Percentiles rank a stretch among this genome's conserved stretches.
These are phyloP conservation scores for Aleurites moluccanus DNA, from an alignment of 441 rosid species.

Conservation along the genomic window DNA sequence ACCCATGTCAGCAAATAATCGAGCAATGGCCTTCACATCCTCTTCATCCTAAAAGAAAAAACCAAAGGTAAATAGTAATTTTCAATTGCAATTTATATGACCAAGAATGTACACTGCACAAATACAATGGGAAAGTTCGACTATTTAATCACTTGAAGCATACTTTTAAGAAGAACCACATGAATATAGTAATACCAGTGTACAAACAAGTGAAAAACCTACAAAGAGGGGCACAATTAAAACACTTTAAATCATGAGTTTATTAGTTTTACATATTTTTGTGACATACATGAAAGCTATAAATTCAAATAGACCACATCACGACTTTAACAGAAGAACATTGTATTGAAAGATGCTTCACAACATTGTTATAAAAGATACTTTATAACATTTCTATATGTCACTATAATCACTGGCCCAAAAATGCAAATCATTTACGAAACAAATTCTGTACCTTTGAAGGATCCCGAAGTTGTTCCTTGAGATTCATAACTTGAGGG, in stretches of 20 bases:
- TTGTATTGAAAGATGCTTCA: not conserved
- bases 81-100: conserved; percentile 3
- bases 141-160: conserved; percentile 9
- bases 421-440: not conserved
- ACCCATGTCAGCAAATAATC: conserved; percentile 96
- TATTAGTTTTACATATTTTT: not conserved
- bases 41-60: conserved; percentile 82
- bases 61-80: conserved; percentile 23
- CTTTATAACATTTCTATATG: not conserved
- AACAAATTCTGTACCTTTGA: conserved; percentile 65
- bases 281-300: not conserved
- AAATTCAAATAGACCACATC: not conserved
- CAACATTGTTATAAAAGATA: not conserved
- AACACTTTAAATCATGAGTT: not conserved
- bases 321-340: not conserved
- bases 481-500: conserved; percentile 84
- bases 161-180: not conserved
- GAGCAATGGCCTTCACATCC: conserved; percentile 98
- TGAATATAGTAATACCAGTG: not conserved
- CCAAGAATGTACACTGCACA: not conserved
- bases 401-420: not conserved
- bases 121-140: not conserved
- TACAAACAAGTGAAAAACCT: not conserved
- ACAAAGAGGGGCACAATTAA: not conserved
- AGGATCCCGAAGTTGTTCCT: conserved; percentile 79